Conservation (phyloP, 139 green algal genomes). For the Coelastrella sp. region DNA sequence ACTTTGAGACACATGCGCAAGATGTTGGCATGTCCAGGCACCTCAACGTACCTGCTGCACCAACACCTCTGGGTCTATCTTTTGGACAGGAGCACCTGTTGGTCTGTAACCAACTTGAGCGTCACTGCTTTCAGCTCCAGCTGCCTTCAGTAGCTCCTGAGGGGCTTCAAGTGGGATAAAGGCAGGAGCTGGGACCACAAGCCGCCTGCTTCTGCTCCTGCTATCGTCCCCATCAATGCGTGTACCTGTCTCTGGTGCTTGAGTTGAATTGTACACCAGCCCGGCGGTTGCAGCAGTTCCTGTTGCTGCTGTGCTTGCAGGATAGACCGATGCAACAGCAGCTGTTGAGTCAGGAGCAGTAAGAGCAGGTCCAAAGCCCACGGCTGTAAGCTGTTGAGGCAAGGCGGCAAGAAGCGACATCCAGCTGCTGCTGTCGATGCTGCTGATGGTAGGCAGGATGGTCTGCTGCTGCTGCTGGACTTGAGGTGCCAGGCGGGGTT, state of each 20-base stretch:
- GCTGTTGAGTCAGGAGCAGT: neutral
- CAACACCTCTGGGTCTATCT: conserved; percentile 13
- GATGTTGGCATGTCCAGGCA: neutral
- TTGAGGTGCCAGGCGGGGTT: neutral
- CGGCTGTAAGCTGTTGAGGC: neutral
- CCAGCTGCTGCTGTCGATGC: conserved; percentile 3
- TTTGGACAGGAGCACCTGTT: neutral
- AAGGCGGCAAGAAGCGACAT: neutral
- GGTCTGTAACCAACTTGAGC: neutral
- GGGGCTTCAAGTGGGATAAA: conserved; percentile 53
- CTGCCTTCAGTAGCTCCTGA: neutral
- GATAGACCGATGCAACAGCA: neutral
- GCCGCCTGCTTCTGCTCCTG: neutral
- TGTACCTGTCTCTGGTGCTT: neutral
- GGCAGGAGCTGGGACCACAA: conserved; percentile 52
- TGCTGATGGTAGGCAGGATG: conserved; percentile 7
- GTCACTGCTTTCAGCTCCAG: conserved; percentile 27
- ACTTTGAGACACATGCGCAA: too few species aligned
- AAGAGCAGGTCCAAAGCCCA: neutral
- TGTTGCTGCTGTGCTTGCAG: too few species aligned
- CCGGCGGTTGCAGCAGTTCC: too few species aligned
- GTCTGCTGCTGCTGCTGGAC: conserved; percentile 18
- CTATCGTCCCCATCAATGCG: neutral
- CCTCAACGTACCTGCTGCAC: neutral
- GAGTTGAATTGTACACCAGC: neutral